Conservation (phyloP, 345 rosid species). For the Orychophragmus violaceus region DNA sequence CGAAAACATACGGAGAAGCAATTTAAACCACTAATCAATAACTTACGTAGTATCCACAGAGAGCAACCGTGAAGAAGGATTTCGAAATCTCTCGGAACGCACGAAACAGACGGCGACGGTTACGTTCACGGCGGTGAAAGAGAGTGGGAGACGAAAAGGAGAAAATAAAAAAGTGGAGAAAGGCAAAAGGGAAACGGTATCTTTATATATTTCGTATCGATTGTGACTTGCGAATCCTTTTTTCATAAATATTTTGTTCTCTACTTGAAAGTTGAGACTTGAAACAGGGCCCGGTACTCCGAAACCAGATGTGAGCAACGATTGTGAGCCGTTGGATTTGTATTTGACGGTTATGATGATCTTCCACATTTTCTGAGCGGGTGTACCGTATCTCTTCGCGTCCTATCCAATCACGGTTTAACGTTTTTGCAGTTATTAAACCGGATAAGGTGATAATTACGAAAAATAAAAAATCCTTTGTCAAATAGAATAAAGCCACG, state of each 20-base stretch:
- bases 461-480: neutral
- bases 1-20: too few relatives aligned
- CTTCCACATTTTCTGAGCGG: neutral
- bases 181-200: neutral
- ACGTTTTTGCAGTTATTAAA: neutral
- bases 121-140: slow-evolving; percentile 31
- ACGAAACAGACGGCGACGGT: slow-evolving; percentile 20
- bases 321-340: neutral
- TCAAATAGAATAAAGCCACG: neutral
- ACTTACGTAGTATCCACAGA: neutral
- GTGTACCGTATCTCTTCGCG: neutral
- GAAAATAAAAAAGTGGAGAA: neutral
- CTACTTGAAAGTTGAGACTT: slow-evolving; percentile 16
- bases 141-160: neutral
- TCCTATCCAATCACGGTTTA: neutral
- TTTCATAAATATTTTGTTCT: slow-evolving; percentile 19
- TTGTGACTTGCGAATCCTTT: slow-evolving; percentile 33
- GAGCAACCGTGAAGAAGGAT: neutral
- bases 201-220: slow-evolving; percentile 11
- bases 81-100: neutral
- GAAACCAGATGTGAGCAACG: neutral
- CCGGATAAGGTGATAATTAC: neutral
- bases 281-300: neutral
- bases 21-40: neutral
- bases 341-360: neutral